Conservation (phyloP, 139 green algal species). For the Marvania coccoides region DNA sequence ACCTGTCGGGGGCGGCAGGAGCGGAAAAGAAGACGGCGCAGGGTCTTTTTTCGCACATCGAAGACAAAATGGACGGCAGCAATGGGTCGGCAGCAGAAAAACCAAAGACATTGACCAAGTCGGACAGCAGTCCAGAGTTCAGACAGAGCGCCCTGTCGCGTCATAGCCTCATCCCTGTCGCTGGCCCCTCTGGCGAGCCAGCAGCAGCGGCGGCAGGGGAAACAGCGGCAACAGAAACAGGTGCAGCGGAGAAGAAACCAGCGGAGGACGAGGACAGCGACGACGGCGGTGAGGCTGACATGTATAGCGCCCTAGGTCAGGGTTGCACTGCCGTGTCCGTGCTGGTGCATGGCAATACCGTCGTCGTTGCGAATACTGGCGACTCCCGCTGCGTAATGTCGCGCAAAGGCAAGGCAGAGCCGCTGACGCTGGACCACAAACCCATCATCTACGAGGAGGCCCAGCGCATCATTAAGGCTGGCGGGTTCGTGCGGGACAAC, state of each 20-base stretch:
- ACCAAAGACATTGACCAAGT: background rate
- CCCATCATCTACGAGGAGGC: constrained; percentile 67
- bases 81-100: background rate
- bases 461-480: constrained; percentile 71
- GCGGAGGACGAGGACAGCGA: background rate
- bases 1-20: background rate
- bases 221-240: background rate
- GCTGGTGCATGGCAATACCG: constrained; percentile 4
- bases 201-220: background rate
- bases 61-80: background rate
- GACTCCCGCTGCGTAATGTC: constrained; percentile 78
- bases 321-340: constrained; percentile 26
- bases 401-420: constrained; percentile 41
- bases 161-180: background rate
- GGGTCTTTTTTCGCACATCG: background rate
- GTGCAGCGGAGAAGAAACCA: background rate
- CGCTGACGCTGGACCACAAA: constrained; percentile 78
- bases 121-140: background rate
- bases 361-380: constrained; percentile 44
- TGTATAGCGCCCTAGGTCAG: constrained; percentile 14
- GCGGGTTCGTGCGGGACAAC: constrained; percentile 53
- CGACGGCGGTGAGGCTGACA: constrained; percentile 4
- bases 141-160: background rate
- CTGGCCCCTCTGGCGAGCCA: background rate
- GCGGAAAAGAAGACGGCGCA: background rate